Base-by-base conservation (phyloP, 768 basidiomycete species). In the Udeniomyces megalosporus region DNA sequence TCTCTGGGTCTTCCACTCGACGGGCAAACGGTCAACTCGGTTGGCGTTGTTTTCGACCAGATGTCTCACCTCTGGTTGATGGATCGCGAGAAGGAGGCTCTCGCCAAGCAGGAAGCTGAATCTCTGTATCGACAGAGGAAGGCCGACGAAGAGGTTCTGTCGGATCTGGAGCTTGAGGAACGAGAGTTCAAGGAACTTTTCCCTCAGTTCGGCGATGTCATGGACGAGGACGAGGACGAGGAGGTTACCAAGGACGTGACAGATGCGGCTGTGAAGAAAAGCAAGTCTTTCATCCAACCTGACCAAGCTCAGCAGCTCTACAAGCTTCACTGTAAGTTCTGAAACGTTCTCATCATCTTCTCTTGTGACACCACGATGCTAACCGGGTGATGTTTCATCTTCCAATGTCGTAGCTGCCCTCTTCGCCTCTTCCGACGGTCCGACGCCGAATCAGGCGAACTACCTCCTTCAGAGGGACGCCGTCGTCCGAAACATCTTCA, bases 131-230 rank as follows among this genome's bases (percentile, higher is more conserved):
- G 85, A 28, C 77, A 77, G 51, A 81, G 78, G 44, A 77, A 77
- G 47, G 70, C 78, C 28, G 77, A 81, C 15, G 74, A 85, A 51
- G 75, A 78, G 31, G 78, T 78, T 31, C 71, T 78, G 11, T 79
- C 78, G 14, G 91, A 92, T 63, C 81, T 80, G 4, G 85, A 89
- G 68, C 70, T 80, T 42, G 89, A 95, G 70, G 86, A 86, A 71
- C 77, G 78, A 65, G 95, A 97, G 67, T 88, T 97, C 69, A 74
- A 83, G 49, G 75, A 80, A 5, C 71, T 97, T 31, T 99, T 99
- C 73, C 95, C 95, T 14, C 81, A 82, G 12, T 93, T 83, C 67
- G 85, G 84, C 34, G 80, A 84, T 60, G 76, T 62, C 22, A 46
- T 63, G 35, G 60, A 67, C 46, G 62, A 68, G 20, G 52, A 58